A percentile compares a stretch with the other conserved stretches of the same genome.
Conservation (phyloP, 495 filamentous ascomycete genomes). For the Elasticomyces elasticus region DNA sequence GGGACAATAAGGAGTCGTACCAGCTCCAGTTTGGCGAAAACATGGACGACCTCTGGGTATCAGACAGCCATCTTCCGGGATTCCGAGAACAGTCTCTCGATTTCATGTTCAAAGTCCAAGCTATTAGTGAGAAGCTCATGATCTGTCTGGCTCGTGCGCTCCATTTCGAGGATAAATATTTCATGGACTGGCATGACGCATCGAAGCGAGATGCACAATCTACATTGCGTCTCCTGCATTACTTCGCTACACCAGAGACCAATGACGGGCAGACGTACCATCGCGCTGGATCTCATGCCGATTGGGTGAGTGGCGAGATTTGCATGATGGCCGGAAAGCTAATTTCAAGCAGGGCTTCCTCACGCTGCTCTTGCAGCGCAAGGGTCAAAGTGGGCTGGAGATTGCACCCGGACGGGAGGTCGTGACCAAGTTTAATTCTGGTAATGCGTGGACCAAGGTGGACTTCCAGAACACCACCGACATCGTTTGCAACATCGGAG, state of each 20-base stretch:
- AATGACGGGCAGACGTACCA: conserved; percentile 37
- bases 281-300: conserved; percentile 54
- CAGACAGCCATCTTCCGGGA: conserved; percentile 38
- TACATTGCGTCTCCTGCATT: conserved; percentile 50
- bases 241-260: conserved; percentile 34
- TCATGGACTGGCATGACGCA: conserved; percentile 46
- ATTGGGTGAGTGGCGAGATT: conserved; percentile 37
- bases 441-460: too few species aligned
- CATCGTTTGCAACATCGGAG: conserved; percentile 59
- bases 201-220: conserved; percentile 41
- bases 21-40: conserved; percentile 52
- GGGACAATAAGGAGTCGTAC: conserved; percentile 55
- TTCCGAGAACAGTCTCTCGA: conserved; percentile 36
- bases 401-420: too few species aligned
- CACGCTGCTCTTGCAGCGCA: conserved; percentile 11
- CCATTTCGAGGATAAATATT: conserved; percentile 46
- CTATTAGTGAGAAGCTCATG: conserved; percentile 48
- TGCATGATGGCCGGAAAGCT: neutral
- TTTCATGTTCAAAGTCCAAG: conserved; percentile 48
- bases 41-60: conserved; percentile 44
- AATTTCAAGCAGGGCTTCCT: neutral
- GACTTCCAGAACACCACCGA: too few species aligned
- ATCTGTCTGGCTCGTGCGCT: conserved; percentile 49
- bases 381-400: too few species aligned
- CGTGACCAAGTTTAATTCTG: too few species aligned